These are phyloP conservation scores for Scorias spongiosa DNA, from an alignment of 2,329 filamentous ascomycete species.

Conservation along the genomic window DNA sequence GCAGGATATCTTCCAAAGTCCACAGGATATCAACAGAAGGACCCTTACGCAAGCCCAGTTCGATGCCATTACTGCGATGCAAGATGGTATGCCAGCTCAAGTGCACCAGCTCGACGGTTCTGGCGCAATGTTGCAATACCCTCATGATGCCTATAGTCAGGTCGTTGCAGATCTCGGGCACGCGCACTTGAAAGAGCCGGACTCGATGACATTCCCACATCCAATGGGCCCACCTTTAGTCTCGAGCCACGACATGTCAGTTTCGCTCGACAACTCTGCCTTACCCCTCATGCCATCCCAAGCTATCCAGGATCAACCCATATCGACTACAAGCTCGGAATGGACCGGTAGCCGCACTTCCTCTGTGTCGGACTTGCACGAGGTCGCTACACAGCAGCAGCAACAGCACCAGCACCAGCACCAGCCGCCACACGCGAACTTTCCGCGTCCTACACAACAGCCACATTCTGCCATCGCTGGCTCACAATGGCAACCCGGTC, in stretches of 20 bases:
- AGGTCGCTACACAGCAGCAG: background rate
- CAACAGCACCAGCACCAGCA: background rate
- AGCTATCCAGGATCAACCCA: conserved; percentile 9
- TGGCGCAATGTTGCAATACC: conserved; percentile 1
- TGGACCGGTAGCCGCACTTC: conserved; percentile 20
- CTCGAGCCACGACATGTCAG: conserved; percentile 14
- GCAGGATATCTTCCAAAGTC: conserved; percentile 16
- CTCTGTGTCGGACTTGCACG: conserved; percentile 9
- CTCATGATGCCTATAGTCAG: conserved; percentile 3
- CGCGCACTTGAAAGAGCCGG: conserved; percentile 10
- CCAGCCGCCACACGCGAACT: background rate
- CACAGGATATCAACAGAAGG: conserved; percentile 19
- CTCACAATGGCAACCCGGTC: conserved; percentile 22
- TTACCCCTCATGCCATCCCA: conserved; percentile 10
- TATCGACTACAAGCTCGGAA: conserved; percentile 15
- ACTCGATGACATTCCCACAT: conserved; percentile 8
- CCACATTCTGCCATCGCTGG: conserved; percentile 4
- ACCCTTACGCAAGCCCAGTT: conserved; percentile 24
- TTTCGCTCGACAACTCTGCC: conserved; percentile 15
- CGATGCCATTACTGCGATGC: conserved; percentile 17
- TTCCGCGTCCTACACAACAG: background rate
- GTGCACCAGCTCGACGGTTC: conserved; percentile 1
- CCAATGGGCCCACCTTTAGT: conserved; percentile 8
- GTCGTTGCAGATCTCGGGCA: conserved; percentile 12
- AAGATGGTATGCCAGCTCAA: conserved; percentile 4